These are phyloP conservation scores for Coemansia sp. DNA, from an alignment of 192 early-diverging fungal genomes.

Conservation along the genomic window DNA sequence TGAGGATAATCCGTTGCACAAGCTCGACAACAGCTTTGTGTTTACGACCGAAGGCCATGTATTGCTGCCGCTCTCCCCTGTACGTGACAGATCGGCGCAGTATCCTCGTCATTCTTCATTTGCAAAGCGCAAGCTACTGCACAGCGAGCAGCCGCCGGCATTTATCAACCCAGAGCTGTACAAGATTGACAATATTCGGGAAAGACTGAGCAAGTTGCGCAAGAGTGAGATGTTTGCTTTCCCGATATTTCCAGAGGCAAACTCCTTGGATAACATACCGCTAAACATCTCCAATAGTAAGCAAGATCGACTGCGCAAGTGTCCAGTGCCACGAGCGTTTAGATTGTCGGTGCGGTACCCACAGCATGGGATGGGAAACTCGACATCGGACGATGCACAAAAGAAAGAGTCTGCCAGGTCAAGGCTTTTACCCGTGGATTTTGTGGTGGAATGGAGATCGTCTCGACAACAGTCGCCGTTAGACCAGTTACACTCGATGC, in stretches of 20 bases:
- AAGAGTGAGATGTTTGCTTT: constrained; percentile 28
- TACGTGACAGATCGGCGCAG: constrained; percentile 25
- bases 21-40: constrained; percentile 72
- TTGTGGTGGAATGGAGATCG: constrained; percentile 10
- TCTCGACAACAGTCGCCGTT: constrained; percentile 21
- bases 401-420: background rate
- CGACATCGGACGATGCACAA: background rate
- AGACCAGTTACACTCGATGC: constrained; percentile 25
- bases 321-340: constrained; percentile 17
- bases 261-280: background rate
- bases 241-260: constrained; percentile 3
- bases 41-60: constrained; percentile 77
- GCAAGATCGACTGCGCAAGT: constrained; percentile 14
- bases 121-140: constrained; percentile 25
- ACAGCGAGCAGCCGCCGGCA: constrained; percentile 21
- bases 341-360: background rate
- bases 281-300: background rate
- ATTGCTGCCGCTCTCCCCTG: constrained; percentile 36
- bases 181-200: constrained; percentile 28
- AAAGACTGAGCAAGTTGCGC: constrained; percentile 17
- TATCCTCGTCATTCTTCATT: constrained; percentile 38
- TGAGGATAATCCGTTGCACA: constrained; percentile 71
- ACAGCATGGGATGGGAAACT: background rate
- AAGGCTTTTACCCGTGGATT: background rate
- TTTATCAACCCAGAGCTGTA: constrained; percentile 16